Evolutionary conservation across 208 protist species (phyloP), one percentile per base, ranked within the genome.

Genomic region (Trypanosoma grayi): DNA sequence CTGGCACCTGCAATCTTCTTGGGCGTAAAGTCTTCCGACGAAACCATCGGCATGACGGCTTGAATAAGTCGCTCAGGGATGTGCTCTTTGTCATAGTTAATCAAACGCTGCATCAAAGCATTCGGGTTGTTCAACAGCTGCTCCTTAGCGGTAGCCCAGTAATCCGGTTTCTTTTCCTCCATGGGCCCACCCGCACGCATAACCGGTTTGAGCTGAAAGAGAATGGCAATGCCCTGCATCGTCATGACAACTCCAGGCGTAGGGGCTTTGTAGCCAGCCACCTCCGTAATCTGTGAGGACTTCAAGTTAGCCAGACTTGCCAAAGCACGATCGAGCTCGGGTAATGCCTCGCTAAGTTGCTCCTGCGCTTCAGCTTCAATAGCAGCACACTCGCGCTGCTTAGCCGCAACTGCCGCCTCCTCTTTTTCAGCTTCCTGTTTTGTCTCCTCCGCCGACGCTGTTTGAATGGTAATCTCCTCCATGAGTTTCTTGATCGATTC

Each of bases 191-290:
- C 85, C 11, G 94, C 87, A 46, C 96, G 85, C 84, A 99, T 97
- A 41, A 96, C 81, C 16, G 98, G 85, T 66, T 96, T 95, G 34
- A 99, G 97, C 65, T 98, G 95, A 60, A 97, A 96, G 60, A 99
- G 80, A 65, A 99, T 98, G 75, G 96, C 99, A 57, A 99, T 97
- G 9, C 97, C 97, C 68, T 99, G 93, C 92, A 99, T 97, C 11
- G 98, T 98, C 79, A 98, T 90, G 36, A 97, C 84, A 0, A 99
- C 98, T 68, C 97, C 97, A 1, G 79, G 66, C 7, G 98, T 98
- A 2, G 98, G 98, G 8, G 84, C 85, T 65, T 95, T 92, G 79
- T 99, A 98, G 33, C 93, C 83, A 1, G 92, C 90, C 65, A 99
- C 93, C 78, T 99, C 98, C 11, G 85, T 92, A 53, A 99, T 96